These are phyloP conservation scores for Kodamaea hsintzibuensis DNA, from an alignment of 805 yeast genomes.

Conservation along the genomic window DNA sequence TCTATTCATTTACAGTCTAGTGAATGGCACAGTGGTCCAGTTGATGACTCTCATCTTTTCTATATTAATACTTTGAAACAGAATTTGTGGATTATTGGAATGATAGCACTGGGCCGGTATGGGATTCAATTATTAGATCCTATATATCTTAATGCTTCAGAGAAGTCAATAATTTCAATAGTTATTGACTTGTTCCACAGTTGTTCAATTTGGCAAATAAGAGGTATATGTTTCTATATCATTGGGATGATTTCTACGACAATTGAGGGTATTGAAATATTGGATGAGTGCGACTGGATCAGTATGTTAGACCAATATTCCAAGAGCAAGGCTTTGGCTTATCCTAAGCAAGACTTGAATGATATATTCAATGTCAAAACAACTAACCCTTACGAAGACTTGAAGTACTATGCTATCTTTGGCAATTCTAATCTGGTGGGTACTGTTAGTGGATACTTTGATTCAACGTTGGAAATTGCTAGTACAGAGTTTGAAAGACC, in stretches of 20 bases:
- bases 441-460: slow-evolving; percentile 3
- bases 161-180: slow-evolving; percentile 37
- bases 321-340: slow-evolving; percentile 14
- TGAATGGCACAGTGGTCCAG: slow-evolving; percentile 8
- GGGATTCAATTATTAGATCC: slow-evolving; percentile 57
- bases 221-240: slow-evolving; percentile 76
- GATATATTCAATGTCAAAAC: slow-evolving; percentile 19
- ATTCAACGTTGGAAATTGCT: not conserved
- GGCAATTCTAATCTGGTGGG: slow-evolving; percentile 10
- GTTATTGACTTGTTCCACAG: slow-evolving; percentile 44
- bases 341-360: slow-evolving; percentile 13
- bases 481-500: not conserved
- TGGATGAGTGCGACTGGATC: slow-evolving; percentile 80
- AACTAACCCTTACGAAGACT: slow-evolving; percentile 27
- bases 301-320: slow-evolving; percentile 14
- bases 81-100: slow-evolving; percentile 84
- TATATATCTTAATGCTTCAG: slow-evolving; percentile 21
- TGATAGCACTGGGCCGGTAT: slow-evolving; percentile 67
- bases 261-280: slow-evolving; percentile 75
- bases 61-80: slow-evolving; percentile 53
- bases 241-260: slow-evolving; percentile 75
- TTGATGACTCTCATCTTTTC: slow-evolving; percentile 28
- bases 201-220: slow-evolving; percentile 52
- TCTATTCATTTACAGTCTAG: slow-evolving; percentile 14
- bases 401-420: slow-evolving; percentile 26